Evolutionary conservation across 352 stramenopile species (phyloP).

Genomic region (Globisporangium viniferum): DNA sequence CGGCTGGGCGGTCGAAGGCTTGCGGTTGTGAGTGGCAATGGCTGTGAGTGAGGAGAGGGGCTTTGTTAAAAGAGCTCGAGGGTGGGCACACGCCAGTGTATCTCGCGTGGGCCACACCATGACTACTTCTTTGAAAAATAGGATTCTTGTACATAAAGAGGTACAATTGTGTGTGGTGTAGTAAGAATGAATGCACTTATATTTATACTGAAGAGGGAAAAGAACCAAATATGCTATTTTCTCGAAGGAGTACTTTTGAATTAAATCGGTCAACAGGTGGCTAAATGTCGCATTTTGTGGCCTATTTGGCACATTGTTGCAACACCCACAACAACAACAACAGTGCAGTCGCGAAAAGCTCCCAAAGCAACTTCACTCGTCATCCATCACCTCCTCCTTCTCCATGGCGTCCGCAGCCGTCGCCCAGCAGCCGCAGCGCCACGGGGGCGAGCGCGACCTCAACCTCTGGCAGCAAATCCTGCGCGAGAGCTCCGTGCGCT

Average conservation of each 20-base stretch:
- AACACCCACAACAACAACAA: background rate
- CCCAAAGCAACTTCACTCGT: background rate
- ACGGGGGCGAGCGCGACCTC: background rate
- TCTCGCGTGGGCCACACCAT: background rate
- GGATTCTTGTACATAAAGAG: background rate
- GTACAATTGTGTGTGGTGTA: too few species aligned
- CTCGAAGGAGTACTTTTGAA: too few species aligned
- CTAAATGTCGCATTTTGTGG: too few species aligned
- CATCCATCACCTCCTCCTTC: background rate
- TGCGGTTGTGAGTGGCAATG: background rate
- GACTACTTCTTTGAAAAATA: background rate
- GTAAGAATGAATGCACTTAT: too few species aligned
- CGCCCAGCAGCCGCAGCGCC: background rate
- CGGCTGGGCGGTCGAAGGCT: background rate
- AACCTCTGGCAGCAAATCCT: constrained; percentile 87
- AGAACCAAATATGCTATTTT: too few species aligned
- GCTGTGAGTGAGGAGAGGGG: constrained; percentile 8
- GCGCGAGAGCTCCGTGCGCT: constrained; percentile 73
- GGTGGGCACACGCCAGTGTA: background rate
- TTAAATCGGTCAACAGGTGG: too few species aligned
- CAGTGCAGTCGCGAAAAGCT: constrained; percentile 1
- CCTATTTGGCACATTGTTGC: too few species aligned
- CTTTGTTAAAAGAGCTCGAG: constrained; percentile 10
- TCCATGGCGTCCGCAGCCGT: background rate
- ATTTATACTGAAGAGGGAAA: too few species aligned